Conservation (phyloP, 768 basidiomycete species). For the Termitomyces heimii region DNA sequence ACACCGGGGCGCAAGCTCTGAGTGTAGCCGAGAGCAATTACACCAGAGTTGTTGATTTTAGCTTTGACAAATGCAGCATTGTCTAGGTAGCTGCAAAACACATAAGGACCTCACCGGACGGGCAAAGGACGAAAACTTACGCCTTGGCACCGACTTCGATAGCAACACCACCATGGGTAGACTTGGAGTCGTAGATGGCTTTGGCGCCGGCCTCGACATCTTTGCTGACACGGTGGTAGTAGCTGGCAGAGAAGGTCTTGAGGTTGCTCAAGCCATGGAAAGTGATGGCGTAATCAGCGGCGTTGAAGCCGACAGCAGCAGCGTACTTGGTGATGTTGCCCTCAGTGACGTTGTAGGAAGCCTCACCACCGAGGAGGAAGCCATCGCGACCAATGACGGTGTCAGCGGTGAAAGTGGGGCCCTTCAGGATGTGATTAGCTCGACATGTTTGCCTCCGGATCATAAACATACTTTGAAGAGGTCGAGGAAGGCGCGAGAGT, state of each 20-base stretch:
- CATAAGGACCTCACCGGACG: background rate
- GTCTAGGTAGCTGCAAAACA: constrained; percentile 65
- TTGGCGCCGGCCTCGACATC: constrained; percentile 95
- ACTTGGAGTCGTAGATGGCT: constrained; percentile 94
- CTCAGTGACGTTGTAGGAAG: constrained; percentile 93
- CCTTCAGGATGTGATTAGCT: constrained; percentile 38
- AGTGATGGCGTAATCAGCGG: constrained; percentile 93
- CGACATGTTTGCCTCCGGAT: background rate
- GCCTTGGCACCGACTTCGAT: constrained; percentile 96
- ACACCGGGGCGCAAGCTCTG: constrained; percentile 93
- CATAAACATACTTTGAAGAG: constrained; percentile 77
- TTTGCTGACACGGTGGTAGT: constrained; percentile 92
- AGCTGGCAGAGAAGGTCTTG: constrained; percentile 89
- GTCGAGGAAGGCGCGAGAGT: constrained; percentile 87
- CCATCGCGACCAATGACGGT: constrained; percentile 94
- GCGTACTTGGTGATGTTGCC: constrained; percentile 91
- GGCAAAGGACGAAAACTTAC: constrained; percentile 37
- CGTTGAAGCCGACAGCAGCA: constrained; percentile 89
- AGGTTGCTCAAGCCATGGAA: constrained; percentile 93
- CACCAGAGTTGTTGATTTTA: constrained; percentile 96
- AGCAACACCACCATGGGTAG: constrained; percentile 76
- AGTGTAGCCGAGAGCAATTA: constrained; percentile 87
- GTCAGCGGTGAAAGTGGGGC: constrained; percentile 96
- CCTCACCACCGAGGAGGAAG: constrained; percentile 94
- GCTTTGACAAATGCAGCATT: constrained; percentile 91